Conservation (phyloP, 257 asterid species). For the Capsicum rhomboideum region DNA sequence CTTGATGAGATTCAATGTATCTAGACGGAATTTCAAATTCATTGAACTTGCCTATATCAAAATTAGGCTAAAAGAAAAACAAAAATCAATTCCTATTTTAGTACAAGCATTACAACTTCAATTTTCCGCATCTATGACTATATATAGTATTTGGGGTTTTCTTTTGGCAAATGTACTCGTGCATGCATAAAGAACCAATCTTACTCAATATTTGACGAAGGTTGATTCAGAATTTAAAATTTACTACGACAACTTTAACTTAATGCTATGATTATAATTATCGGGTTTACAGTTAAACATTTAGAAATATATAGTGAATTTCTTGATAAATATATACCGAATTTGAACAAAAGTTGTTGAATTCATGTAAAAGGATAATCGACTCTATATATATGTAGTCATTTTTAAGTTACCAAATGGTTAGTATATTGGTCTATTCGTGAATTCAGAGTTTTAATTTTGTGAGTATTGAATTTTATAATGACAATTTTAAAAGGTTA, state of each 20-base stretch:
- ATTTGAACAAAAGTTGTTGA: too few relatives aligned
- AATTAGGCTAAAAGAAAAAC: background rate
- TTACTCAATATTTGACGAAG: too few relatives aligned
- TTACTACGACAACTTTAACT: background rate
- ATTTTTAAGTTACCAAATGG: too few relatives aligned
- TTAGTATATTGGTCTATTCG: too few relatives aligned
- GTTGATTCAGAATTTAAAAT: background rate
- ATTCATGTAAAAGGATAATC: too few relatives aligned
- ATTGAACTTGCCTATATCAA: conserved; percentile 6
- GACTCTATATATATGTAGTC: too few relatives aligned
- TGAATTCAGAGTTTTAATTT: too few relatives aligned
- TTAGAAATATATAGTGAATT: background rate
- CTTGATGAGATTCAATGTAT: conserved; percentile 22
- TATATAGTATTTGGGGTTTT: background rate
- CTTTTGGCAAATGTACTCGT: background rate
- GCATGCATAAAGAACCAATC: background rate
- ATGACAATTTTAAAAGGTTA: too few relatives aligned
- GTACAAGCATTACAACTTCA: background rate
- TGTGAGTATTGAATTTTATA: too few relatives aligned
- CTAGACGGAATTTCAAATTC: conserved; percentile 8
- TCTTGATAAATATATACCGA: too few relatives aligned
- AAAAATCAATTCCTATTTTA: background rate
- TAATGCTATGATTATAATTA: too few relatives aligned
- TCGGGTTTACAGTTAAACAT: background rate
- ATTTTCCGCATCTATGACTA: background rate